Evolutionary conservation across 2,329 filamentous ascomycete genomes (phyloP).

Genomic region (Clonostachys rhizophaga): DNA sequence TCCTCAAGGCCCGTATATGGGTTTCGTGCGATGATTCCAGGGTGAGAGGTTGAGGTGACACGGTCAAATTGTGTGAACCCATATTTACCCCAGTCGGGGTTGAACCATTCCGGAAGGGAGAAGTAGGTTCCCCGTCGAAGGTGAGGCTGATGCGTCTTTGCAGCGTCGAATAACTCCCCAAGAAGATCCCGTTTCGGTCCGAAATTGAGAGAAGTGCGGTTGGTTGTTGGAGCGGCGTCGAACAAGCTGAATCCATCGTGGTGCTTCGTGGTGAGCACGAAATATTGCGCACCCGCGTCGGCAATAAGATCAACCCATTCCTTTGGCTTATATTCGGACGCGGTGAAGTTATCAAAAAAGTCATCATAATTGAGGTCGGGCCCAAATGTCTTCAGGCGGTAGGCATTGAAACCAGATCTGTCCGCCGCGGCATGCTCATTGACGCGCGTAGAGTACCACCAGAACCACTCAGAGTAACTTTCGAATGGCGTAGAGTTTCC

Average conservation of each 20-base stretch:
- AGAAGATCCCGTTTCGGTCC: slow-evolving; percentile 33
- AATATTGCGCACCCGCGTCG: slow-evolving; percentile 44
- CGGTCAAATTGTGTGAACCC: slow-evolving; percentile 28
- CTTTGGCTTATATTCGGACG: slow-evolving; percentile 40
- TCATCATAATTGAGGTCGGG: slow-evolving; percentile 49
- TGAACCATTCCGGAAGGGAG: slow-evolving; percentile 44
- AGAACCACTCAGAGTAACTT: slow-evolving; percentile 40
- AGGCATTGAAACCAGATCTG: slow-evolving; percentile 36
- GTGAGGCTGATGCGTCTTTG: slow-evolving; percentile 29
- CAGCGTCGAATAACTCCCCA: slow-evolving; percentile 35
- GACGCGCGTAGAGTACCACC: slow-evolving; percentile 38
- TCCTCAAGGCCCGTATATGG: slow-evolving; percentile 33
- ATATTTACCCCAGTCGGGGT: slow-evolving; percentile 35
- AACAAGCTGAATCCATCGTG: slow-evolving; percentile 21
- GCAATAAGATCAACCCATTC: slow-evolving; percentile 49
- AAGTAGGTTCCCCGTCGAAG: slow-evolving; percentile 41
- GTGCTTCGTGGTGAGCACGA: slow-evolving; percentile 33
- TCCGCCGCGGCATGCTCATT: slow-evolving; percentile 30
- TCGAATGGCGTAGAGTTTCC: slow-evolving; percentile 35
- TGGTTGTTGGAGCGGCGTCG: slow-evolving; percentile 27
- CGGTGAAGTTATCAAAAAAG: slow-evolving; percentile 48
- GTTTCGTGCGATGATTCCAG: slow-evolving; percentile 30
- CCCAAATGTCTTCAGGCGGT: slow-evolving; percentile 46
- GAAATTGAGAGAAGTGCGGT: slow-evolving; percentile 32
- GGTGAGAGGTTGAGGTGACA: slow-evolving; percentile 22